Conservation (phyloP, 768 basidiomycete species). For the Lentinula detonsa region DNA sequence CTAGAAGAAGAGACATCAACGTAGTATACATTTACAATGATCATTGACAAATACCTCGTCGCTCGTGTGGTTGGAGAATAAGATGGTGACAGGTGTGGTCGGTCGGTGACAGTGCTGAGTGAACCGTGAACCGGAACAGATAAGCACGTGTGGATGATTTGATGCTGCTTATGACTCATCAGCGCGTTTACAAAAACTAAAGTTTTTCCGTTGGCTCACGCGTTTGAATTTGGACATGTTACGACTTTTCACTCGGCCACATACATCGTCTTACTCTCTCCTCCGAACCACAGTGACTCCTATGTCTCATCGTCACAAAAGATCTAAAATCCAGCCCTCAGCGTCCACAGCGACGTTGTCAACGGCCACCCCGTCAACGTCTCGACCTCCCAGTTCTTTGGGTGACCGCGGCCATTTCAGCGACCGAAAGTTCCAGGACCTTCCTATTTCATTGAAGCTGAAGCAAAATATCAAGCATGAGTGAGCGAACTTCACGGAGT, state of each 20-base stretch:
- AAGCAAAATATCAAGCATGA: conserved; percentile 38
- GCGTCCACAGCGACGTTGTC: neutral
- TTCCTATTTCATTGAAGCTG: conserved; percentile 30
- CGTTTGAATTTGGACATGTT: neutral
- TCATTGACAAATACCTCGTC: neutral
- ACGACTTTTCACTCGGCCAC: neutral
- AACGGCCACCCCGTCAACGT: neutral
- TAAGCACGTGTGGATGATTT: neutral
- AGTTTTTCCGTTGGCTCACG: neutral
- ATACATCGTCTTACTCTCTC: neutral
- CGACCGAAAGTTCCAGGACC: conserved; percentile 19
- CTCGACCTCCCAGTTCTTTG: neutral
- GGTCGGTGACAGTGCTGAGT: neutral
- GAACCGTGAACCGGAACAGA: too few species aligned
- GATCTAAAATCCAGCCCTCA: neutral
- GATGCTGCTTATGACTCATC: neutral
- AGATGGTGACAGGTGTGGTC: neutral
- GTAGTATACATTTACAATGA: neutral
- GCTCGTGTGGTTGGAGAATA: neutral
- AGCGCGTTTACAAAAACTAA: neutral
- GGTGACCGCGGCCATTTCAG: conserved; percentile 21
- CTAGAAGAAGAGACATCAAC: neutral
- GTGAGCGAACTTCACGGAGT: conserved; percentile 18
- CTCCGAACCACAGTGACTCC: neutral
- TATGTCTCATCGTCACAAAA: neutral